Evolutionary conservation across 768 basidiomycete genomes (phyloP).

Genomic region (Daedaleopsis sinensis): DNA sequence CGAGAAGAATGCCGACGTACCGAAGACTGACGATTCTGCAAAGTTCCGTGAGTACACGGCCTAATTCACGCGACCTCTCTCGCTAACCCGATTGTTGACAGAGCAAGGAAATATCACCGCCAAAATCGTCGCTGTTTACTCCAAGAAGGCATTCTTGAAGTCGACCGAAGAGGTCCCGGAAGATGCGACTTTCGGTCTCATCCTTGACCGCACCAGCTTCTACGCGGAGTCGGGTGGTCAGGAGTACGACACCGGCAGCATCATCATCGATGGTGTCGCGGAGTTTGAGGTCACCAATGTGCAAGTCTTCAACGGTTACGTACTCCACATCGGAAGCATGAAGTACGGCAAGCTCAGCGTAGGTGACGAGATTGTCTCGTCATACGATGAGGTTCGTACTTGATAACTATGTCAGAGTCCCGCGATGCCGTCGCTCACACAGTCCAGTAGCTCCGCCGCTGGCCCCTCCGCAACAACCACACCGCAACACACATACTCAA

Average conservation of each 20-base stretch:
- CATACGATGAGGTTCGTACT: conserved; percentile 86
- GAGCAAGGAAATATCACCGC: conserved; percentile 79
- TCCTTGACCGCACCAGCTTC: conserved; percentile 93
- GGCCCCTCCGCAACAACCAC: conserved; percentile 97
- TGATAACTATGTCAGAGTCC: neutral
- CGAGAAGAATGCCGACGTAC: conserved; percentile 74
- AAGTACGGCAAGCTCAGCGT: conserved; percentile 86
- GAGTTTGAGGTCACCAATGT: conserved; percentile 95
- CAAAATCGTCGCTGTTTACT: conserved; percentile 81
- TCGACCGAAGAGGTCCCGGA: conserved; percentile 70
- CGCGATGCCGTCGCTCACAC: neutral
- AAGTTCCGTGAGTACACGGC: conserved; percentile 76
- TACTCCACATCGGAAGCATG: conserved; percentile 87
- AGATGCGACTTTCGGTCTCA: conserved; percentile 75
- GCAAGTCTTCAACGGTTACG: conserved; percentile 94
- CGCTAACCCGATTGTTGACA: conserved; percentile 31
- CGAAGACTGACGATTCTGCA: conserved; percentile 89
- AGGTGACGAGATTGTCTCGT: conserved; percentile 81
- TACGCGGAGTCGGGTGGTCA: conserved; percentile 98
- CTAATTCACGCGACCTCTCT: neutral
- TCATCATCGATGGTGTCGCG: conserved; percentile 87
- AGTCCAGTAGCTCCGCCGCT: conserved; percentile 72
- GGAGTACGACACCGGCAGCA: conserved; percentile 94
- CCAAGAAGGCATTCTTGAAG: conserved; percentile 70
- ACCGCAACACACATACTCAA: conserved; percentile 99